Evolutionary conservation across 2,329 filamentous ascomycete species (phyloP), one percentile per base, ranked within the genome.

Genomic region (Pseudocercospora ulei): DNA sequence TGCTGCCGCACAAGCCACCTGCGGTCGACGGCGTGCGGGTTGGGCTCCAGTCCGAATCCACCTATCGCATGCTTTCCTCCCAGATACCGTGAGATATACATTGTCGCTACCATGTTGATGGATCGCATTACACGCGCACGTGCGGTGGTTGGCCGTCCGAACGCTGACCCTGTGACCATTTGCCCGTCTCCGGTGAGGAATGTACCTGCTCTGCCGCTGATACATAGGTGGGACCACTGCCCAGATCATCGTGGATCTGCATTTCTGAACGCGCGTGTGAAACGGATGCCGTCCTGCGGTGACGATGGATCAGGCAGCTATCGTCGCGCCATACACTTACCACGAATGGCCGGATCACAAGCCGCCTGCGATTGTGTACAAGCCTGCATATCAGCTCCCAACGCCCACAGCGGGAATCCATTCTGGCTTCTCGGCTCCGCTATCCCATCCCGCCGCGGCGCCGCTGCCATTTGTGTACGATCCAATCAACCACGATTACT

Each of bases 261-360:
- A 7, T 11, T 33, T 11, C 18, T 12, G 18, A 11, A 22, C 14
- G 6, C 20, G 23, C 7, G 17, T 23, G n/a, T 33, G 30, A 33
- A 22, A 33, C 23, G 30, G 30, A 18, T 2, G 9, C 18, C 31
- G 24, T 7, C 12, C 23, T 20, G 14, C 16, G 12, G 19, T 38
- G 17, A 43, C 26, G 25, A 43, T 43, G 41, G 23, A 37, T 19
- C 41, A 30, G 36, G 36, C 37, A 14, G 41, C 31, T 18, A 13
- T 27, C 19, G 19, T 35, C 17, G 30, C 36, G 19, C 41, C 33
- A 11, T 44, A 37, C 27, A 27, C 29, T 19, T 44, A 44, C 18
- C 41, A 44, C 28, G 24, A 36, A 24, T 44, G 41, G 41, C 41
- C 41, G 16, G 37, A 44, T 7, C 36, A 38, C 3, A 33, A 37